Evolutionary conservation across 331 rosid genomes (phyloP), one percentile per base, ranked within the genome.

Genomic region (Rosa hybrid): DNA sequence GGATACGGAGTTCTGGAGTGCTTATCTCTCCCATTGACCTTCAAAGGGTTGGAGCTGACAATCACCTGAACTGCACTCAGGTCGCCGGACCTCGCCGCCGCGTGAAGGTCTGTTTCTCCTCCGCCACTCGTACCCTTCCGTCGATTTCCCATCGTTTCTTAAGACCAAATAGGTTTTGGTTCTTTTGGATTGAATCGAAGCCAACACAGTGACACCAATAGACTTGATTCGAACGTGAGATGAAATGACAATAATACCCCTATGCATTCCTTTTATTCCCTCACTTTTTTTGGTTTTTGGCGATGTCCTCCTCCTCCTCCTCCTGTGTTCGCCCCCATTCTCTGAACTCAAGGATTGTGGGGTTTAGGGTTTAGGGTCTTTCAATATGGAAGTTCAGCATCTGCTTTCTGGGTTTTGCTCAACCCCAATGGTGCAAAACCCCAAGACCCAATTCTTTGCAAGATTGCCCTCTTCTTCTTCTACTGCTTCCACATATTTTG

Each of bases 1-100:
- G 97, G 98, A 94, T 92, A 94, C 98, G 98, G 96, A 72, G 98
- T 94, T 82, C 98, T 80, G 70, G 97, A 94, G 88, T 89, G 98
- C 88, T 90, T 90, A 80, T 94, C 98, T 86, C 98, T 88, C 74
- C 89, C 87, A 86, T 92, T 95, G 74, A 91, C 83, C 41, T 92
- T 82, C 82, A 90, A 78, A 82, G 98, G 90, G 79, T 91, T 92
- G 10, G 97, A 84, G 38, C 80, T 71, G 81, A 95, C 80, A 44
- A 92, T 84, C 23, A 87, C 72, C 80, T 84, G 88, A 81, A 93
- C 86, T 6, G 92, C 73, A 62, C 57, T 75, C 38, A 93, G 85
- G 74, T 93, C 93, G 7, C 99, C 99, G 78, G 91, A 90, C 88
- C 98, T 87, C 20, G 99, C 99, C 53, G 93, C 96, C 45, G 87